Percentiles rank a stretch among this genome's conserved stretches.
phyloP scores from a whole-genome alignment of 1,284 basidiomycete species.

The Cutaneotrichosporon sp. region DNA sequence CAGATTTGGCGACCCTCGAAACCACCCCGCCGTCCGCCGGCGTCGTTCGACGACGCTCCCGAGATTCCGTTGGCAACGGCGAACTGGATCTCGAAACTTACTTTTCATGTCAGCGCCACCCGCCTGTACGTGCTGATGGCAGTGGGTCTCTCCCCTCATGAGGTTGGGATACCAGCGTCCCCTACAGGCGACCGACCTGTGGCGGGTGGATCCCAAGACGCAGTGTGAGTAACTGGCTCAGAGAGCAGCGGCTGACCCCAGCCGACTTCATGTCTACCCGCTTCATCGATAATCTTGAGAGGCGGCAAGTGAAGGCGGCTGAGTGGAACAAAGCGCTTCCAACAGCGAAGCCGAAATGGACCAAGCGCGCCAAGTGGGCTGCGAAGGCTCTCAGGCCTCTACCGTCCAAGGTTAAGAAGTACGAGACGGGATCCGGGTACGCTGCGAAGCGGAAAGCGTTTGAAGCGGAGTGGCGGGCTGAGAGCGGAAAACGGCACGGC shows the following conservation, averaged over 20 bases:
- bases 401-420: conserved; percentile 12
- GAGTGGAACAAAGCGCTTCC: conserved; percentile 39
- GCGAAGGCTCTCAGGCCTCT: conserved; percentile 39
- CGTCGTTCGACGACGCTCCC: conserved; percentile 57
- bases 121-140: neutral
- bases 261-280: conserved; percentile 54
- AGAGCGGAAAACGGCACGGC: conserved; percentile 49
- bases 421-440: conserved; percentile 7
- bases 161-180: conserved; percentile 60
- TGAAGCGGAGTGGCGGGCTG: conserved; percentile 35
- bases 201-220: conserved; percentile 56
- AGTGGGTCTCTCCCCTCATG: conserved; percentile 62
- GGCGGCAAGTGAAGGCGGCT: conserved; percentile 27
- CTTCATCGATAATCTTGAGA: conserved; percentile 30
- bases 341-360: conserved; percentile 46
- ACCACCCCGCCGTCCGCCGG: conserved; percentile 56
- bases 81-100: conserved; percentile 57
- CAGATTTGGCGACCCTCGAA: conserved; percentile 57
- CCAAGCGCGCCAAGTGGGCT: conserved; percentile 53
- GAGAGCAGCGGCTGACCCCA: conserved; percentile 33
- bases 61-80: conserved; percentile 60
- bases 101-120: conserved; percentile 50
- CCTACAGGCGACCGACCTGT: conserved; percentile 67
- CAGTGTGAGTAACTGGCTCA: conserved; percentile 31
- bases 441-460: conserved; percentile 8